Conservation (phyloP, 257 asterid genomes). For the Nicotiana attenuata region DNA sequence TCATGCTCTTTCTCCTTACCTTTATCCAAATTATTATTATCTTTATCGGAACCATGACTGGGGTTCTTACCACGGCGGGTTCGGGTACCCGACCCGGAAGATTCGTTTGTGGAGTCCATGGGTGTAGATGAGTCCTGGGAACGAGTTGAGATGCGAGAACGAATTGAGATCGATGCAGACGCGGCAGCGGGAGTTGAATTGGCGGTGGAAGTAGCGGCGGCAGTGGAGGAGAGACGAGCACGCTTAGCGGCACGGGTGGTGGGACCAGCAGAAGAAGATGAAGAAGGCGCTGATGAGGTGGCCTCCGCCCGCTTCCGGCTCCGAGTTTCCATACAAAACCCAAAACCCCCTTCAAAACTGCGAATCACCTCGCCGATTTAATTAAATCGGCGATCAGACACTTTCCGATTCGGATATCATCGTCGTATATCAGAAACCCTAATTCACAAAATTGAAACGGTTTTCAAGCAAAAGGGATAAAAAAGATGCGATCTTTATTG, state of each 20-base stretch:
- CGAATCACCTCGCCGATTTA: conserved; percentile 74
- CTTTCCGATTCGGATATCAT: conserved; percentile 35
- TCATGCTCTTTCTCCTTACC: conserved; percentile 91
- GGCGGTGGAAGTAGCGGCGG: conserved; percentile 23
- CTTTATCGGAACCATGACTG: conserved; percentile 36
- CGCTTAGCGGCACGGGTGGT: conserved; percentile 81
- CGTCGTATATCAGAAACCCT: conserved; percentile 46
- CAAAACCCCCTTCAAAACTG: conserved; percentile 43
- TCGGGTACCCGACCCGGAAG: conserved; percentile 72
- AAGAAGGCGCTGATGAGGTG: conserved; percentile 89
- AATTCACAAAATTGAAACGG: conserved; percentile 21
- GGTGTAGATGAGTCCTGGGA: conserved; percentile 36
- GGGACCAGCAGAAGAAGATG: conserved; percentile 71
- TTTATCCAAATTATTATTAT: conserved; percentile 59
- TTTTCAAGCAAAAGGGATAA: conserved; percentile 19
- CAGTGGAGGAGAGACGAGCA: conserved; percentile 57
- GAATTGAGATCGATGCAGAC: conserved; percentile 47
- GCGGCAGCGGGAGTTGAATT: conserved; percentile 20
- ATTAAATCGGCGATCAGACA: conserved; percentile 65
- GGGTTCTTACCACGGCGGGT: conserved; percentile 81
- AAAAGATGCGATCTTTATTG: conserved; percentile 30
- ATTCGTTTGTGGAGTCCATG: conserved; percentile 75
- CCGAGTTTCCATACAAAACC: conserved; percentile 99
- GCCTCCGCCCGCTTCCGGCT: conserved; percentile 99
- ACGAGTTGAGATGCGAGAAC: conserved; percentile 57